Evolutionary conservation across 2,329 filamentous ascomycete species (phyloP), one percentile per base, ranked within the genome.

Genomic region (Alternaria viburni): DNA sequence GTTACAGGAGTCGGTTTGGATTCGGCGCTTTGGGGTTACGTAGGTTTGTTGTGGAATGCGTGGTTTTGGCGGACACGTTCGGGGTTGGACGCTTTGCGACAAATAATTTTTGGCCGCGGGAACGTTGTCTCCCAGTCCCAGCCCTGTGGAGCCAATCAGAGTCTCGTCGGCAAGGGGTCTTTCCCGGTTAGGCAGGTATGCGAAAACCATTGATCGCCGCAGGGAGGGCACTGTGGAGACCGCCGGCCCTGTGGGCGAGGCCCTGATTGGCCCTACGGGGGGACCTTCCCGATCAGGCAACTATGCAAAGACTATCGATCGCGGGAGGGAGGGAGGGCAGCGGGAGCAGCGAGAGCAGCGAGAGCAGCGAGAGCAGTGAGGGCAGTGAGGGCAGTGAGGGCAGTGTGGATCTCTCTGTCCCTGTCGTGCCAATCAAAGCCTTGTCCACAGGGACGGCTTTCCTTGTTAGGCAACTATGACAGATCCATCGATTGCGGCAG

Each of bases 61-160:
- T 44, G n/a, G 13, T 26, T 97, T 57, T 23, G 44, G 64, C 65
- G 25, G 58, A 11, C 8, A 8, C 5, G n/a, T 49, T 30, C 15
- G 44, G 17, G 26, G 19, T 19, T 25, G 56, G 46, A 54, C n/a
- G 44, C 21, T 54, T 45, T 36, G 54, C 41, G 54, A 56, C 36
- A 19, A 46, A 56, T 23, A 63, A 61, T 51, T 63, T 63, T 58
- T 45, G 61, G 59, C n/a, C 36, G 19, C 52, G 46, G 23, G 19
- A 15, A 9, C 13, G 28, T 5, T 0, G 2, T 41, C 36, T 17
- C 36, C 9, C 5, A 3, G 0, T 17, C 32, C 32, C 15, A 41
- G 36, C 36, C 36, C 36, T 17, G 36, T 41, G 36, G 36, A 10
- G 36, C 36, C 36, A 41, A 41, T 41, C 36, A 41, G 36, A 3